Conservation (phyloP, 2,329 filamentous ascomycete species). For the Sarocladiaceae sp. region DNA sequence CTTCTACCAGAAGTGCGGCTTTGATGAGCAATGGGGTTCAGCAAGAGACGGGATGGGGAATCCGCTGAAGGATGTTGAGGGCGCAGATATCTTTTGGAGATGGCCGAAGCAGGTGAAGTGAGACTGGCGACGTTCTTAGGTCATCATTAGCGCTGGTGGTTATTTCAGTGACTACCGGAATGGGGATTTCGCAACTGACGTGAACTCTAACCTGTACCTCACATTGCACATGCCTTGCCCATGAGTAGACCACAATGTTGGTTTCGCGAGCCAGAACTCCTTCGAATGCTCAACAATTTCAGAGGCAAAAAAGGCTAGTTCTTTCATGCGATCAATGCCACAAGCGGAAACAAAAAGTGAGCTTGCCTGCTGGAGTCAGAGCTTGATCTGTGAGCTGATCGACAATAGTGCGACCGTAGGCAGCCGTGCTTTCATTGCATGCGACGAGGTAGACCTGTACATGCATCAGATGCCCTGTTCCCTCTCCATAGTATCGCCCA, state of each 20-base stretch:
- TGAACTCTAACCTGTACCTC: no score
- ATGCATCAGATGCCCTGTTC: not conserved
- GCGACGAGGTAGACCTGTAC: constrained; percentile 8
- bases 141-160: no score
- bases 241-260: not conserved
- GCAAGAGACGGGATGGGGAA: no score
- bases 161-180: no score
- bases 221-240: no score
- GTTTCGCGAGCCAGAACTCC: not conserved
- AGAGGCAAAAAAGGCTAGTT: constrained; percentile 11
- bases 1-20: no score
- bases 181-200: no score
- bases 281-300: not conserved
- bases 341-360: constrained; percentile 13
- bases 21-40: no score
- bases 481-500: not conserved
- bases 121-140: no score
- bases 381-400: not conserved
- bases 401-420: constrained; percentile 11
- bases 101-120: no score
- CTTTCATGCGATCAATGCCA: constrained; percentile 13
- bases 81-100: no score
- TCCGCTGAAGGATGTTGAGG: no score
- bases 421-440: constrained; percentile 12
- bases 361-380: not conserved